Evolutionary conservation across 257 asterid species (phyloP).

Genomic region (Handroanthus guayacan): DNA sequence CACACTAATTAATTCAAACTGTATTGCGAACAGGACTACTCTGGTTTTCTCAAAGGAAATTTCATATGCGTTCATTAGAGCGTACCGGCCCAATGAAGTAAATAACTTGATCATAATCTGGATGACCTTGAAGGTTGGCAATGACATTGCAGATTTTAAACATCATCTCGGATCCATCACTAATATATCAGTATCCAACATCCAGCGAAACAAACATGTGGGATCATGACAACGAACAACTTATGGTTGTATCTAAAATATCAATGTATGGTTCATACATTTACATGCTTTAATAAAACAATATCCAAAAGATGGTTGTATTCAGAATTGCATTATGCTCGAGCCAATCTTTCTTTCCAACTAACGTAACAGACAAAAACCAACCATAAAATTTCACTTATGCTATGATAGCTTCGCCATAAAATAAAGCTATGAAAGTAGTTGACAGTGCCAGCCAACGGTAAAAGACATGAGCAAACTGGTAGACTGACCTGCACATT

Average conservation of each 20-base stretch:
- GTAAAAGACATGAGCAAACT: background rate
- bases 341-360: background rate
- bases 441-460: background rate
- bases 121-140: background rate
- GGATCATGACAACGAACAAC: too few relatives aligned
- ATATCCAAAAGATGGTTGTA: too few relatives aligned
- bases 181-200: background rate
- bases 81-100: background rate
- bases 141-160: background rate
- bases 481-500: constrained; percentile 62
- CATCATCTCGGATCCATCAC: background rate
- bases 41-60: background rate
- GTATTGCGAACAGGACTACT: background rate
- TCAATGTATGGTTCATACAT: too few relatives aligned
- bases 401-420: background rate
- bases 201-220: too few relatives aligned
- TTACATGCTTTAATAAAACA: too few relatives aligned
- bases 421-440: background rate
- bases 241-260: too few relatives aligned
- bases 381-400: background rate
- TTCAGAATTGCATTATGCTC: background rate
- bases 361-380: background rate
- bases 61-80: background rate
- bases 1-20: background rate
- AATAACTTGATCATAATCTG: background rate